Evolutionary conservation across 192 early-diverging fungal species (phyloP), one percentile per base, ranked within the genome.

Genomic region (Coemansia sp.): DNA sequence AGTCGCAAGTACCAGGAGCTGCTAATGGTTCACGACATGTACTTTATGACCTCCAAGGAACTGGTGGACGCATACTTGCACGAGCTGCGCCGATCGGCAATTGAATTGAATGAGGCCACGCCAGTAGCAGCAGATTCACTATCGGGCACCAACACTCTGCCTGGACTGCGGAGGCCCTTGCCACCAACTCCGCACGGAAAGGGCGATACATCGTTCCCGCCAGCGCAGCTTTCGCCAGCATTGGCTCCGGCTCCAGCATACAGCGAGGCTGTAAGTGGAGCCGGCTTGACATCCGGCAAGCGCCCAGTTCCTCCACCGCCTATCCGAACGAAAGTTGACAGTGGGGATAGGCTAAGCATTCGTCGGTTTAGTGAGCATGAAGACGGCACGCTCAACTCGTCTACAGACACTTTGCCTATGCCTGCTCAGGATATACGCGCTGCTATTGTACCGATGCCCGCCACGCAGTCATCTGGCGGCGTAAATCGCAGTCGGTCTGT

Each of bases 1-100:
- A 86, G 68, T 29, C 65, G 82, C 12, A 87, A 88, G 64, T 92
- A 88, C 74, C 69, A 79, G 12, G 85, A 87, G 43, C 74, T 92
- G 21, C 52, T 85, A 39, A 70, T 82, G n/a, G 84, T 89, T 40
- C 82, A 76, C 27, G 70, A 77, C 4, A 85, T 84, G 61, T 92
- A 92, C 62, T 82, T 87, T 62, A 77, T 84, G 74, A 82, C 84
- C n/a, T 83, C 81, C 7, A 81, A 86, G 38, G 70, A 85, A 38
- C 80, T 92, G 15, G 86, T 89, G 11, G 75, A 82, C 22, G 84
- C 80, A 38, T 90, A 92, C 41, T 77, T 83, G 70, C 36, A 34
- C 9, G 68, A 71, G 58, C 41, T 81, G 63, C 79, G 40, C 41
- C 41, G 36, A 19, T 81, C 79, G 22, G 74, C 63, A 0, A 26